These are phyloP conservation scores for Cryptosporidium ubiquitum DNA, from an alignment of 169 alveolate genomes.

Conservation along the genomic window DNA sequence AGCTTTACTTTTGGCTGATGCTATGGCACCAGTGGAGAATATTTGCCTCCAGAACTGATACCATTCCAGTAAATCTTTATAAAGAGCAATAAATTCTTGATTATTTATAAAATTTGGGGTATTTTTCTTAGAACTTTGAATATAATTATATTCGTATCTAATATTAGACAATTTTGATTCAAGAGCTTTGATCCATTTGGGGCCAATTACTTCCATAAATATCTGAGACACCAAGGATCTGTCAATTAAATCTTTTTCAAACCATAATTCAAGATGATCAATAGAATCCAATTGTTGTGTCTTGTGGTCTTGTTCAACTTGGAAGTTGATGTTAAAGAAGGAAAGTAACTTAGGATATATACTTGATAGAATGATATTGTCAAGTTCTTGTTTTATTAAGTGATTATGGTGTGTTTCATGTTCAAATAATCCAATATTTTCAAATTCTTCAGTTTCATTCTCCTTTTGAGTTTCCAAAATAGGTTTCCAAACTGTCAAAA, in stretches of 20 bases:
- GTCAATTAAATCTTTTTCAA: neutral
- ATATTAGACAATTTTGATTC: neutral
- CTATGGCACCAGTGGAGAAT: constrained; percentile 1
- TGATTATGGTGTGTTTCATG: neutral
- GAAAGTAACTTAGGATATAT: constrained; percentile 29
- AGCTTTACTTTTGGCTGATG: constrained; percentile 32
- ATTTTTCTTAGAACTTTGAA: neutral
- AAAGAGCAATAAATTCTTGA: neutral
- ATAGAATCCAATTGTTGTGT: constrained; percentile 10
- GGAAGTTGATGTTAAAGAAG: neutral
- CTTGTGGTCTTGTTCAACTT: neutral
- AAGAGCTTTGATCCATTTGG: constrained; percentile 42
- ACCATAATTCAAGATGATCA: constrained; percentile 21
- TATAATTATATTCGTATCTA: neutral
- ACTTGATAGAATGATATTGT: neutral
- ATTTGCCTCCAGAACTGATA: constrained; percentile 35
- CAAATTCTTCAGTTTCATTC: neutral
- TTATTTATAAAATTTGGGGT: neutral
- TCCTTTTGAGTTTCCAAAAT: constrained; percentile 15
- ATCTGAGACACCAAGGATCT: constrained; percentile 33
- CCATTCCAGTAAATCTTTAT: constrained; percentile 42
- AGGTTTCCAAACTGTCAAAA: constrained; percentile 32
- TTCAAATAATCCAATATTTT: neutral
- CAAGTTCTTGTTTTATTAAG: constrained; percentile 1
- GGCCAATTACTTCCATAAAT: constrained; percentile 25